Evolutionary conservation across 1,139 yeast genomes (phyloP), one percentile per base, ranked within the genome.

Genomic region (Candida neerlandica): DNA sequence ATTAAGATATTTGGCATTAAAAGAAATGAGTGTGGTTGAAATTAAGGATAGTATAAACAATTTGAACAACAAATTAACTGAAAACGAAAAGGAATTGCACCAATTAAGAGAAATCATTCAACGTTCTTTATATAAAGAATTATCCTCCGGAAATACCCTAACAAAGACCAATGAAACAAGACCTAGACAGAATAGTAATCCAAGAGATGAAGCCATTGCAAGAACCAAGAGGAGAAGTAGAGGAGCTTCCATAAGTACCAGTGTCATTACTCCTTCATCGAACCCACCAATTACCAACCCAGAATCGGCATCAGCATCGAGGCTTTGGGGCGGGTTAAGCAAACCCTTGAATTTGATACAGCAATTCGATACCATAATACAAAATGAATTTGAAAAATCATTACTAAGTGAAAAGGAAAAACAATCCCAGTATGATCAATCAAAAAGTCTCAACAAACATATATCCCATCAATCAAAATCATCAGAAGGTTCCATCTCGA

Each of bases 281-380:
- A 23, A 23, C 27, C 41, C 41, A 23, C 9, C 34, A 27, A 19
- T 34, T 33, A 16, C 39, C 15, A 39, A 41, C 37, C 27, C 43
- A 30, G 40, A 43, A 45, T 33, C 46, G 1, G 41, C 46, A 48
- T 65, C 71, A 27, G 41, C 46, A 48, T 65, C 71, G 26, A 62
- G 67, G 30, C 47, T 75, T 21, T 65, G 82, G 80, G 55, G 48
- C 38, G 58, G 57, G 9, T 42, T 57, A 29, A 46, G 82, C 12
- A 85, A 81, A 56, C 89, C 92, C 0, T 70, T 86, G 43, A 80
- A 75, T 40, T 71, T 85, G 50, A 74, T 86, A 41, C 89, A 84
- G 57, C 90, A 84, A 54, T 78, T 86, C 59, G 94, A 86, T 63
- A 80, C 80, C 45, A 73, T 85, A 67, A 69, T 86, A 27, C 89